A percentile compares a stretch with the other conserved stretches of the same genome.
Conservation (phyloP, 2,329 filamentous ascomycete genomes). For the Penicillium sp. region DNA sequence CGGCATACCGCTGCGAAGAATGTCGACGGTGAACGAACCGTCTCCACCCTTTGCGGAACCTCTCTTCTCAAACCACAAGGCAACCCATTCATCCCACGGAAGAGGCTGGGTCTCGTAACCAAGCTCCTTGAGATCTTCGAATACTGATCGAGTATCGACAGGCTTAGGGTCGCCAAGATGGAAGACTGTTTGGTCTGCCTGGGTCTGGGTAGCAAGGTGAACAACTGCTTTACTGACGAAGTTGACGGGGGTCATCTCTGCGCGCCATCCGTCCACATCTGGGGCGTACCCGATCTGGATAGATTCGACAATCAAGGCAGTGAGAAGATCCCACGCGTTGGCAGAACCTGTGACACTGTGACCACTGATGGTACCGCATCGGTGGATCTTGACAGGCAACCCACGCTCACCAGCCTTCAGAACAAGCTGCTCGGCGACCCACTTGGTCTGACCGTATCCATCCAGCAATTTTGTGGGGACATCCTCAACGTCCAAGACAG, state of each 20-base stretch:
- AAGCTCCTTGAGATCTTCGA: conserved; percentile 64
- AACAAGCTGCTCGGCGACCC: conserved; percentile 76
- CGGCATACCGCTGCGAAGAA: conserved; percentile 79
- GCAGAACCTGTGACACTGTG: conserved; percentile 74
- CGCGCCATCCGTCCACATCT: conserved; percentile 72
- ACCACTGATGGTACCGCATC: conserved; percentile 76
- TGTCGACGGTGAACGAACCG: conserved; percentile 74
- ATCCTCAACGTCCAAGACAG: conserved; percentile 66
- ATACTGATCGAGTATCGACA: conserved; percentile 66
- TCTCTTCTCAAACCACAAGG: conserved; percentile 71
- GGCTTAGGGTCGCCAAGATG: conserved; percentile 75
- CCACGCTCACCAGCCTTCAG: conserved; percentile 69
- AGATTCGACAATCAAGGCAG: conserved; percentile 75
- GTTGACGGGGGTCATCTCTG: conserved; percentile 83
- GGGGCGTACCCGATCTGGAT: conserved; percentile 71
- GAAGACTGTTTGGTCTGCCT: conserved; percentile 66
- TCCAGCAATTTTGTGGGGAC: conserved; percentile 70
- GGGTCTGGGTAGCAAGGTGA: conserved; percentile 65
- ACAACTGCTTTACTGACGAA: conserved; percentile 76
- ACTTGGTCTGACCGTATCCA: conserved; percentile 79
- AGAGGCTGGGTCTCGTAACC: conserved; percentile 71
- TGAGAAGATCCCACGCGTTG: conserved; percentile 77
- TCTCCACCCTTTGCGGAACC: conserved; percentile 66
- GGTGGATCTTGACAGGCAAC: conserved; percentile 70
- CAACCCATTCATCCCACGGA: conserved; percentile 72